Conservation (phyloP, 768 basidiomycete species). For the Auriscalpium vulgare region DNA sequence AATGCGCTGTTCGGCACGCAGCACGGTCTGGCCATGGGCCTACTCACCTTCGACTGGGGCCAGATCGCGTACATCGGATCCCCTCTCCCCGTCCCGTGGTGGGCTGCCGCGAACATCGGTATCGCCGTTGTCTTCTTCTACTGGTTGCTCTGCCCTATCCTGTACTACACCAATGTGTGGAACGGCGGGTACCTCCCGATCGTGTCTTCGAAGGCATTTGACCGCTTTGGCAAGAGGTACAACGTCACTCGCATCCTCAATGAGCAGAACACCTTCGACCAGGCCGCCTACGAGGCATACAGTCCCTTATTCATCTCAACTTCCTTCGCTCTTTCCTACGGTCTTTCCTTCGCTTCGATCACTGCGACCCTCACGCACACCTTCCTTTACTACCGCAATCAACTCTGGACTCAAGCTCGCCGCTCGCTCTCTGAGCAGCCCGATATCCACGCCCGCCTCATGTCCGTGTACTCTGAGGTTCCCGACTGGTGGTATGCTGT, state of each 20-base stretch:
- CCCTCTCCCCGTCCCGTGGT: conserved; percentile 1
- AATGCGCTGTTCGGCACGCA: conserved; percentile 45
- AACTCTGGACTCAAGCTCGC: too few relatives aligned
- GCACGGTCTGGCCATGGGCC: background rate
- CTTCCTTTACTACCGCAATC: too few relatives aligned
- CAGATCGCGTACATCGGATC: background rate
- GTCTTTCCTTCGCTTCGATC: too few relatives aligned
- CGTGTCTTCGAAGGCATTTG: conserved; percentile 28
- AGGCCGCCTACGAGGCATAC: conserved; percentile 31
- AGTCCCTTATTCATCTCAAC: conserved; percentile 33
- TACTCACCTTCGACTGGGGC: conserved; percentile 1
- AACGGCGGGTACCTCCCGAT: conserved; percentile 26
- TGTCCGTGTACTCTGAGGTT: too few relatives aligned
- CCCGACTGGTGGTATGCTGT: too few relatives aligned
- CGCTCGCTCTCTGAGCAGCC: too few relatives aligned
- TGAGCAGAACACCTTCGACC: conserved; percentile 28
- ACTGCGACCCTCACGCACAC: too few relatives aligned
- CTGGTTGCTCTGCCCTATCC: conserved; percentile 6
- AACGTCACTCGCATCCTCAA: conserved; percentile 33
- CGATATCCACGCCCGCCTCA: too few relatives aligned
- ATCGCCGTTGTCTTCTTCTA: conserved; percentile 31
- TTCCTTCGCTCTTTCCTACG: too few relatives aligned
- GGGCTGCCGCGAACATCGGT: conserved; percentile 1
- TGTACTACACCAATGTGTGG: conserved; percentile 24
- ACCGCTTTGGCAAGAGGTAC: conserved; percentile 33